Evolutionary conservation across 2,329 filamentous ascomycete genomes (phyloP), one percentile per base, ranked within the genome.

Genomic region (Coniosporium tulheliwenetii): DNA sequence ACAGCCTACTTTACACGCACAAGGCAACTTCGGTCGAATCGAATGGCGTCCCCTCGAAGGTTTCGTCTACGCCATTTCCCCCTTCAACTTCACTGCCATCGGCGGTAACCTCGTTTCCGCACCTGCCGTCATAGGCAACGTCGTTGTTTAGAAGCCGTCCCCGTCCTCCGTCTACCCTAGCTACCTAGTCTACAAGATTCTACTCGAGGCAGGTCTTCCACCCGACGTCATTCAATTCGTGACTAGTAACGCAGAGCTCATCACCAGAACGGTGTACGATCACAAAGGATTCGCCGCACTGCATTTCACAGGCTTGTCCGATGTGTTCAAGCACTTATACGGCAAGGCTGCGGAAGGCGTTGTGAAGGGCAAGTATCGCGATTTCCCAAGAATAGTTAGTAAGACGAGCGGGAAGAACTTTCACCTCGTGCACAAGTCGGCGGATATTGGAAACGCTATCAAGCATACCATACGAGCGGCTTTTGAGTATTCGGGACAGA

Each of bases 341-440:
- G 52, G 41, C 33, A 55, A 52, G 39, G 55, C 58, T 12, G 62
- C 56, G 8, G 37, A 54, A 29, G 51, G 45, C 7, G 46, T 50
- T 7, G 55, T 46, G 2, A 49, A 49, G 3, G 52, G 53, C 12
- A 55, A 47, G 2, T 62, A 61, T 40, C 49, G 52, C 13, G 53
- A 60, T 33, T 61, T 54, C 50, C 67, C 67, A 1, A 56, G 66
- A 1, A 55, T 71, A 26, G 63, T 71, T 2, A 68, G 66, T 41
- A 68, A 71, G 56, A 71, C 67, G 0, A 61, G 64, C 39, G 68
- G 68, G 39, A 71, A 71, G 62, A 71, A 71, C 53, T 71, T 70
- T 57, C 65, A 68, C 34, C 51, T 71, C 13, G 45, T 71, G 31
- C 68, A 71, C 50, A 45, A 54, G 0, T 64, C 65, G 2, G 67